A percentile compares a stretch with the other conserved stretches of the same genome.
These are phyloP conservation scores for Galerina sulciceps DNA, from an alignment of 768 basidiomycete species.

Conservation along the genomic window DNA sequence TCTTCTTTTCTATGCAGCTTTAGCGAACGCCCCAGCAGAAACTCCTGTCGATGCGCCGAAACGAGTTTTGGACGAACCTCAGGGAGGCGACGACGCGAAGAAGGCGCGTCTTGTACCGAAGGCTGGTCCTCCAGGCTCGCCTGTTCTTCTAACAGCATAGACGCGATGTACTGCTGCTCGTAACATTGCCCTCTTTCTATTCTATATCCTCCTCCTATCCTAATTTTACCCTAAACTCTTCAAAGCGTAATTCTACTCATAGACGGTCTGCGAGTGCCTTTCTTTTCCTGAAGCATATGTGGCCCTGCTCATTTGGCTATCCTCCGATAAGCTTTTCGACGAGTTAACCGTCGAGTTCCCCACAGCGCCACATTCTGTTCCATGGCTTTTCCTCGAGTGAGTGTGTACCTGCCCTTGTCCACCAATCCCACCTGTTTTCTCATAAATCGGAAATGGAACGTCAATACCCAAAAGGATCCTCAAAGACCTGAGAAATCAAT, in stretches of 20 bases:
- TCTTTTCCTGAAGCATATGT: neutral
- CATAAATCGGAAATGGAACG: neutral
- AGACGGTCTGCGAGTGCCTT: neutral
- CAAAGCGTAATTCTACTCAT: neutral
- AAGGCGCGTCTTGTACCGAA: slow-evolving; percentile 10
- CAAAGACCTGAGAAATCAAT: no score
- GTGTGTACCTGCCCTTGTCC: neutral
- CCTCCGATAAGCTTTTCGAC: no score
- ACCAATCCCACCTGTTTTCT: neutral
- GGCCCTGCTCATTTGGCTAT: neutral
- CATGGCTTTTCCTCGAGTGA: neutral
- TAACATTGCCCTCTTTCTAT: neutral
- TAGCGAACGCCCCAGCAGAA: slow-evolving; percentile 39
- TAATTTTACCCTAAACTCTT: neutral
- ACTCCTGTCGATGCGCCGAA: slow-evolving; percentile 2
- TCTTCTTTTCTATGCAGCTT: neutral
- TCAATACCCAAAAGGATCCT: neutral
- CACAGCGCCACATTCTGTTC: neutral
- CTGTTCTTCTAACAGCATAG: neutral
- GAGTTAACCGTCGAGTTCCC: neutral
- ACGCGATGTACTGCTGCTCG: neutral
- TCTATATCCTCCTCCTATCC: slow-evolving; percentile 1
- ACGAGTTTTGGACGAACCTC: slow-evolving; percentile 11
- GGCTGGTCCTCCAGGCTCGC: neutral
- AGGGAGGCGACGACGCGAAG: slow-evolving; percentile 15